A percentile compares a stretch with the other conserved stretches of the same genome.
Conservation (phyloP, 2,329 filamentous ascomycete species). For the Teratosphaeria gauchensis region DNA sequence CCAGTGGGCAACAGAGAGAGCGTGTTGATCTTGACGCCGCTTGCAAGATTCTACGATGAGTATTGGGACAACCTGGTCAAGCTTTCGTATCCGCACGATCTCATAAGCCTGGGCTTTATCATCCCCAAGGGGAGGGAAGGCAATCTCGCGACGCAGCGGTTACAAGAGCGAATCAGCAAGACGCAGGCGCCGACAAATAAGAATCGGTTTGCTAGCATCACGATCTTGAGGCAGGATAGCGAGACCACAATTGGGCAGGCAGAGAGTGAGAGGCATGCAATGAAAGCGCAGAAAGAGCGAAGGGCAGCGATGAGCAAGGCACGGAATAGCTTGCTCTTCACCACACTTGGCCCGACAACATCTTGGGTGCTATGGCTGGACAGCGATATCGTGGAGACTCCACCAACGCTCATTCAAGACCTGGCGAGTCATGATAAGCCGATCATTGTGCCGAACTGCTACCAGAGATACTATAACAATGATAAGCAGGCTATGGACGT, state of each 20-base stretch:
- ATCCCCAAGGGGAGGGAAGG: slow-evolving; percentile 89
- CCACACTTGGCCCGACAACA: slow-evolving; percentile 78
- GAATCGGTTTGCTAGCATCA: slow-evolving; percentile 81
- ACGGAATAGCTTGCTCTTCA: slow-evolving; percentile 89
- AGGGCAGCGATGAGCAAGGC: slow-evolving; percentile 87
- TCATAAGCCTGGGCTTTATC: slow-evolving; percentile 93
- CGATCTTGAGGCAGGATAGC: slow-evolving; percentile 91
- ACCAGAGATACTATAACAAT: slow-evolving; percentile 63
- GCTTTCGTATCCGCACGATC: slow-evolving; percentile 81
- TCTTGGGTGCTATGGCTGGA: slow-evolving; percentile 98
- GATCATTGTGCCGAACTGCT: slow-evolving; percentile 93
- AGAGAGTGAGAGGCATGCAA: slow-evolving; percentile 83
- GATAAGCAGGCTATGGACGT: slow-evolving; percentile 65
- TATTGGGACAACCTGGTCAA: slow-evolving; percentile 92
- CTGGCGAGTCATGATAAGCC: slow-evolving; percentile 77
- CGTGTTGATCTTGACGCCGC: slow-evolving; percentile 82
- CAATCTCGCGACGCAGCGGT: slow-evolving; percentile 69
- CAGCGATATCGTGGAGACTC: slow-evolving; percentile 82
- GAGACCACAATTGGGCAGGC: slow-evolving; percentile 71
- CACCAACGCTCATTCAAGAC: slow-evolving; percentile 77
- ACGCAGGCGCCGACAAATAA: slow-evolving; percentile 75
- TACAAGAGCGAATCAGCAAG: slow-evolving; percentile 76
- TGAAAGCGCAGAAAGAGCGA: slow-evolving; percentile 77
- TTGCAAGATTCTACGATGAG: slow-evolving; percentile 83
- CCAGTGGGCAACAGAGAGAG: slow-evolving; percentile 74